Evolutionary conservation across 2,329 filamentous ascomycete genomes (phyloP).

Genomic region (Fusarium keratoplasticum): DNA sequence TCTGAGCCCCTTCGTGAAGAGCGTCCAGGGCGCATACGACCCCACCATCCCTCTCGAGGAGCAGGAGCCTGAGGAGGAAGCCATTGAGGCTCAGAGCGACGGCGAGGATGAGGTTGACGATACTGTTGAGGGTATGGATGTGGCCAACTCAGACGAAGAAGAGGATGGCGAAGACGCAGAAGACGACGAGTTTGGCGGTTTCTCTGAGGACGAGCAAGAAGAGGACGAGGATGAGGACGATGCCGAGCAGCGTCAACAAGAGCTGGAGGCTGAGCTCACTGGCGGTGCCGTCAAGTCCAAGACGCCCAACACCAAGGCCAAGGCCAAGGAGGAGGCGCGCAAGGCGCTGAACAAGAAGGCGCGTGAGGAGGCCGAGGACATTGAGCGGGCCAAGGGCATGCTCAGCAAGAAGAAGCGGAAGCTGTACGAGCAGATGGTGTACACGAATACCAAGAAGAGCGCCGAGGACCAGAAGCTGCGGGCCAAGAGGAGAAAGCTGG

Average conservation of each 20-base stretch:
- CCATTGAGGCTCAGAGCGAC: slow-evolving; percentile 74
- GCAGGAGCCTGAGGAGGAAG: slow-evolving; percentile 89
- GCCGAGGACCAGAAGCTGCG: slow-evolving; percentile 88
- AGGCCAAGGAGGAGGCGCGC: slow-evolving; percentile 76
- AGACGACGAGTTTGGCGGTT: slow-evolving; percentile 62
- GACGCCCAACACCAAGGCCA: slow-evolving; percentile 61
- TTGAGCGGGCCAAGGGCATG: slow-evolving; percentile 97
- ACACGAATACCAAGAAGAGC: slow-evolving; percentile 93
- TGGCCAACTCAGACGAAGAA: slow-evolving; percentile 59
- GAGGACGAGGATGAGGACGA: slow-evolving; percentile 66
- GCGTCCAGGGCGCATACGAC: slow-evolving; percentile 88
- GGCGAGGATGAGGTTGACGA: slow-evolving; percentile 60
- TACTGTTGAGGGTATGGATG: slow-evolving; percentile 62
- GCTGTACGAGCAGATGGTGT: slow-evolving; percentile 96
- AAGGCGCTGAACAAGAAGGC: slow-evolving; percentile 78
- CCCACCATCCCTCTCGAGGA: slow-evolving; percentile 87
- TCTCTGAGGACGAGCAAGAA: slow-evolving; percentile 59
- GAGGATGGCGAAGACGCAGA: slow-evolving; percentile 61
- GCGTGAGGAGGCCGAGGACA: slow-evolving; percentile 83
- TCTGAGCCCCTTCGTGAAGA: slow-evolving; percentile 94
- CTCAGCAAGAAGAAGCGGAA: slow-evolving; percentile 98
- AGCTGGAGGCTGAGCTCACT: slow-evolving; percentile 91
- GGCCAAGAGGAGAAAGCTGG: slow-evolving; percentile 89
- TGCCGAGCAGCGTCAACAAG: slow-evolving; percentile 81
- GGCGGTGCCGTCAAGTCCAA: slow-evolving; percentile 71